phyloP scores from a whole-genome alignment of 768 basidiomycete genomes.

The Auricularia auricula-judae region DNA sequence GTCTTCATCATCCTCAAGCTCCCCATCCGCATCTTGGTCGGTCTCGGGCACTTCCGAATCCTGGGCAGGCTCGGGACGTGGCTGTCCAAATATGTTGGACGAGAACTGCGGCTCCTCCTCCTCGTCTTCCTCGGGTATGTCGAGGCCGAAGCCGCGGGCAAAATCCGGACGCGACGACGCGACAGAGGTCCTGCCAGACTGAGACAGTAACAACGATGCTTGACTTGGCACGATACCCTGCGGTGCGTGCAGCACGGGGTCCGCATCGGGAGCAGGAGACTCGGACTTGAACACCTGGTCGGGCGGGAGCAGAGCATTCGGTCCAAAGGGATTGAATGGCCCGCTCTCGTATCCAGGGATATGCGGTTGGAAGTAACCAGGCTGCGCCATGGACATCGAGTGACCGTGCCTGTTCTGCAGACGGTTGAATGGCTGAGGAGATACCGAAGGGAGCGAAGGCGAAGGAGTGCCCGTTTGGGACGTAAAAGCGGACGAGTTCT shows the following conservation, averaged over 20 bases:
- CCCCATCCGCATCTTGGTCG: constrained; percentile 29
- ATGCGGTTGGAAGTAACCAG: constrained; percentile 24
- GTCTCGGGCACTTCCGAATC: constrained; percentile 19
- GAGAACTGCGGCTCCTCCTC: constrained; percentile 16
- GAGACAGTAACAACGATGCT: neutral
- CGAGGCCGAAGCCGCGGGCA: constrained; percentile 66
- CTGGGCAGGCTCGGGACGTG: constrained; percentile 9
- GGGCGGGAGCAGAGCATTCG: constrained; percentile 41
- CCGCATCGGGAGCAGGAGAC: constrained; percentile 1
- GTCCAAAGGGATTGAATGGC: constrained; percentile 57
- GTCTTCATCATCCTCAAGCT: constrained; percentile 21
- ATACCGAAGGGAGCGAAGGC: constrained; percentile 30
- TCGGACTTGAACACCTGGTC: constrained; percentile 25
- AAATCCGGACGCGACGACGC: constrained; percentile 52
- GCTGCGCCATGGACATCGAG: constrained; percentile 60
- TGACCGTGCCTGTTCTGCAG: constrained; percentile 57
- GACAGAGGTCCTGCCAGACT: constrained; percentile 12
- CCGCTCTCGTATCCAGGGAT: constrained; percentile 20
- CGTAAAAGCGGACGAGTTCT: constrained; percentile 36
- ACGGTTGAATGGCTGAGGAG: constrained; percentile 29
- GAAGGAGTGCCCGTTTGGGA: constrained; percentile 60
- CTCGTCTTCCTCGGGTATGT: constrained; percentile 68
- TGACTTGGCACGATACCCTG: constrained; percentile 8
- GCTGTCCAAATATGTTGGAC: neutral
- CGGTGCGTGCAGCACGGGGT: constrained; percentile 15